Evolutionary conservation across 2,329 filamentous ascomycete species (phyloP).

Genomic region (Colletotrichum paranaense): DNA sequence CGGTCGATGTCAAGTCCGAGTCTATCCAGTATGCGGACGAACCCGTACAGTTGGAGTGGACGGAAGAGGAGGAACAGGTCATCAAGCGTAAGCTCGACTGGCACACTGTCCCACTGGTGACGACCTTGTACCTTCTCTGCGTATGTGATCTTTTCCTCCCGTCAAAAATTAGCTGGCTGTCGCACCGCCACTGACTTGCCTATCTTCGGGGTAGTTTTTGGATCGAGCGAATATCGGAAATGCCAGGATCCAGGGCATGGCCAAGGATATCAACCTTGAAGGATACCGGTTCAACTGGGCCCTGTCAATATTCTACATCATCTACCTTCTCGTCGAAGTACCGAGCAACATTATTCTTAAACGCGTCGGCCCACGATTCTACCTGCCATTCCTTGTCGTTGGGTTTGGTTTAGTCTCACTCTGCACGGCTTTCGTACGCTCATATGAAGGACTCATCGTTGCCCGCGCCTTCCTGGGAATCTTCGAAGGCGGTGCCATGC

Average conservation of each 20-base stretch:
- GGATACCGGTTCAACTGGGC: slow-evolving; percentile 68
- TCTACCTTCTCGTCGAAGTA: slow-evolving; percentile 66
- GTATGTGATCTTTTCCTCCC: slow-evolving; percentile 51
- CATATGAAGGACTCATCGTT: slow-evolving; percentile 57
- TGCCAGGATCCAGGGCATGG: slow-evolving; percentile 66
- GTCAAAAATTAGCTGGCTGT: background rate
- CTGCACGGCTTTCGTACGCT: slow-evolving; percentile 63
- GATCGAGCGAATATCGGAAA: slow-evolving; percentile 60
- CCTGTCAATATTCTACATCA: slow-evolving; percentile 68
- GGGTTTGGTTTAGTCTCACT: slow-evolving; percentile 67
- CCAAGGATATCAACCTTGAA: slow-evolving; percentile 57
- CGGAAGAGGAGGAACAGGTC: slow-evolving; percentile 59
- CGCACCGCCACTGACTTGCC: background rate
- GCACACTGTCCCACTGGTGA: slow-evolving; percentile 63
- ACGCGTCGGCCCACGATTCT: slow-evolving; percentile 62
- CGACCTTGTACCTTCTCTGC: slow-evolving; percentile 64
- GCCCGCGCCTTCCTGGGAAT: slow-evolving; percentile 62
- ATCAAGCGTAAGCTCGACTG: slow-evolving; percentile 64
- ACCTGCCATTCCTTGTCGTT: slow-evolving; percentile 63
- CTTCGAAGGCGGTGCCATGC: slow-evolving; percentile 69
- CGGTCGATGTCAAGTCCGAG: background rate
- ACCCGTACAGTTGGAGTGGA: slow-evolving; percentile 49
- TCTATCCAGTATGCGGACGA: background rate
- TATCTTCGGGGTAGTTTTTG: slow-evolving; percentile 40
- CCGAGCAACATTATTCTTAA: slow-evolving; percentile 68